phyloP scores from a whole-genome alignment of 208 protist species.

The Acanthamoeba lenticulata region DNA sequence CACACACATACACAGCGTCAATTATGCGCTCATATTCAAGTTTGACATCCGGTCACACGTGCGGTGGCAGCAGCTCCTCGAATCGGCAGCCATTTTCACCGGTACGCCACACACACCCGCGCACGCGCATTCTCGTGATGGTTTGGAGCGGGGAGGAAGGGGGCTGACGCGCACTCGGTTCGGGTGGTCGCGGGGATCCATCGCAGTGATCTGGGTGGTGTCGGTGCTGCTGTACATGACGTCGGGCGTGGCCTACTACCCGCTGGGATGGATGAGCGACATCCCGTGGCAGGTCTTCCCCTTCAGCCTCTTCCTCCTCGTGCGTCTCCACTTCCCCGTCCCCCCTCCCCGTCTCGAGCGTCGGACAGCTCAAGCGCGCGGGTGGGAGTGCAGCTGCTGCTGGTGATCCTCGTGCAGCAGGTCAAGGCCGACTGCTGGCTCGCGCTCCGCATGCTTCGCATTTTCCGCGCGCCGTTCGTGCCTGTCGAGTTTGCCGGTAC shows the following conservation, averaged over 20 bases:
- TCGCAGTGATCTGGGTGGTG: conserved; percentile 32
- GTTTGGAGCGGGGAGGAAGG: too few relatives aligned
- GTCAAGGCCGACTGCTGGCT: conserved; percentile 15
- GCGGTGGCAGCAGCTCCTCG: conserved; percentile 10
- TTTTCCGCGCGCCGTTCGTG: not conserved
- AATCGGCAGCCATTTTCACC: conserved; percentile 52
- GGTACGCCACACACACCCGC: conserved; percentile 46
- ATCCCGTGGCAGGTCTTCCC: conserved; percentile 3
- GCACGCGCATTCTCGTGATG: too few relatives aligned
- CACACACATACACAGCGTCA: conserved; percentile 72
- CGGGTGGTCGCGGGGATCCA: conserved; percentile 42
- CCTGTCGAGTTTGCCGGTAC: not conserved
- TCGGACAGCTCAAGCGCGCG: not conserved
- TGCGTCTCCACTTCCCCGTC: too few relatives aligned
- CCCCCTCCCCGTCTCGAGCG: too few relatives aligned
- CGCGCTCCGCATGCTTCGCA: not conserved
- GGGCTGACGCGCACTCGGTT: conserved; percentile 24
- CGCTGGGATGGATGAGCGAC: not conserved
- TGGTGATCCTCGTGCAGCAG: not conserved
- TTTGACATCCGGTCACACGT: conserved; percentile 30
- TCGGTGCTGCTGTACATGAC: conserved; percentile 43
- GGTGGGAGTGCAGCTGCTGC: not conserved
- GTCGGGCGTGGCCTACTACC: not conserved
- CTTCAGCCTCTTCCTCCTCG: conserved; percentile 31
- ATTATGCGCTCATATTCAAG: conserved; percentile 82